Base-by-base conservation (phyloP, 768 basidiomycete genomes). In the Sutorius australiensis region DNA sequence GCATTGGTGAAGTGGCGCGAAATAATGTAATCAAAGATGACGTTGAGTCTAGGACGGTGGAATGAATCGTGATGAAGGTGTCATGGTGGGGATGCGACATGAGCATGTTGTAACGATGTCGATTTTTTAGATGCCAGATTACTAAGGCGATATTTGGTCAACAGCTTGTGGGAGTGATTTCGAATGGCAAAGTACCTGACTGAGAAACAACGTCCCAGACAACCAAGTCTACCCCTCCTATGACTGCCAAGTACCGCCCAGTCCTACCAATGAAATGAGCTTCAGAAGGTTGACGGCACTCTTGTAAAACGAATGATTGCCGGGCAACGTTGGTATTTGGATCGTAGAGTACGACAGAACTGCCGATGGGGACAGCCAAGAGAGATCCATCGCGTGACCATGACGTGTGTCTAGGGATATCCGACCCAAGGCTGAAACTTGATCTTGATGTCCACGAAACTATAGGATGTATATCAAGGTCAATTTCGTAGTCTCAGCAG, bases 351-450 rank as follows among this genome's bases (percentile, higher is more conserved):
- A 83, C 81, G 48, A 95, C 76, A 54, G 81, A 80, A 14, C 78
- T 65, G 0, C 83, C 83, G 48, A 88, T 78, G 12, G 85, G 76
- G 19, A 95, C 78, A 12, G 87, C 88, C 42, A 98, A 73, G 31
- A 99, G 75, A 6, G 94, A 94, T 9, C 83, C 87, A 67, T 99
- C 97, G 5, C 77, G 78, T 6, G 95, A 91, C 84, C 93, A 97
- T 1, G 83, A 78, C 0, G 80, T 74, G 57, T 83, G 77, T 48
- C 75, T 76, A 31, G 93, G 89, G 46, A 75, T 71, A 63, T 84
- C 80, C n/a, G 77, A 74, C 40, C 86, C 88, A 64, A 88, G 89
- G 38, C 68, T 73, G 59, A 90, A 78, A 2, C 83, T 80, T 3
- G 92, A 87, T 46, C 87, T 84, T 41, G 81, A 76, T n/a, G 84